Evolutionary conservation across 2,329 filamentous ascomycete genomes (phyloP).

Genomic region (Cladosporium sp.): DNA sequence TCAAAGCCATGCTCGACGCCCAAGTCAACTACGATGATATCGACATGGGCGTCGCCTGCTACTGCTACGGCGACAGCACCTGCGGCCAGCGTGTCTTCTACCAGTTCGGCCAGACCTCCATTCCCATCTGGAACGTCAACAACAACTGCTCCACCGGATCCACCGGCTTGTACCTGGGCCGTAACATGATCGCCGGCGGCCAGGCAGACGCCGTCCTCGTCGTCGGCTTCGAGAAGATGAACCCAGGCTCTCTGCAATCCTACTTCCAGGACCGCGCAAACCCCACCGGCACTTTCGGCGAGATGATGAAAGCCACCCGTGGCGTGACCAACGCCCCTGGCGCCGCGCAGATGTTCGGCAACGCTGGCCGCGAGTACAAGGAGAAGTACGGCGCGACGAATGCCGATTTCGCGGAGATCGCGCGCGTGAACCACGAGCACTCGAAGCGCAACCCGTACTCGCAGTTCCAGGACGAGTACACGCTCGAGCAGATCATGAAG

Average conservation of each 20-base stretch:
- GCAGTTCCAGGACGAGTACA: conserved; percentile 95
- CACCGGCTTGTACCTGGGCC: conserved; percentile 81
- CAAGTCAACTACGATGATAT: conserved; percentile 97
- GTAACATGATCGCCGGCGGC: conserved; percentile 76
- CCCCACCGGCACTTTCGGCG: conserved; percentile 69
- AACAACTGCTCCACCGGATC: conserved; percentile 98
- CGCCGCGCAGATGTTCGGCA: conserved; percentile 92
- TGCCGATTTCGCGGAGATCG: conserved; percentile 94
- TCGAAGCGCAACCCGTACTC: conserved; percentile 92
- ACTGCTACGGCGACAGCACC: conserved; percentile 94
- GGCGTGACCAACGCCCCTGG: conserved; percentile 81
- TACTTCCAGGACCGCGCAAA: conserved; percentile 85
- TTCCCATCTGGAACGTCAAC: conserved; percentile 97
- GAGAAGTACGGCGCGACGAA: conserved; percentile 86
- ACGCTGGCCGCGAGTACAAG: conserved; percentile 91
- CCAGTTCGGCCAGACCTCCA: conserved; percentile 96
- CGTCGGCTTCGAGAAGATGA: conserved; percentile 98
- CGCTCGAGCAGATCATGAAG: conserved; percentile 75
- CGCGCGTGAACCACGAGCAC: conserved; percentile 88
- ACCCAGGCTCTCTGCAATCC: conserved; percentile 78
- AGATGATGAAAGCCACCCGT: conserved; percentile 81
- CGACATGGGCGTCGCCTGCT: conserved; percentile 93
- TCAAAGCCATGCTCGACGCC: conserved; percentile 80
- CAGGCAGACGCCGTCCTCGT: conserved; percentile 87
- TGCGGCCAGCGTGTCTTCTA: conserved; percentile 97